Conservation (phyloP, 108 stramenopile genomes). For the Cyclotella choctawhatcheeana region DNA sequence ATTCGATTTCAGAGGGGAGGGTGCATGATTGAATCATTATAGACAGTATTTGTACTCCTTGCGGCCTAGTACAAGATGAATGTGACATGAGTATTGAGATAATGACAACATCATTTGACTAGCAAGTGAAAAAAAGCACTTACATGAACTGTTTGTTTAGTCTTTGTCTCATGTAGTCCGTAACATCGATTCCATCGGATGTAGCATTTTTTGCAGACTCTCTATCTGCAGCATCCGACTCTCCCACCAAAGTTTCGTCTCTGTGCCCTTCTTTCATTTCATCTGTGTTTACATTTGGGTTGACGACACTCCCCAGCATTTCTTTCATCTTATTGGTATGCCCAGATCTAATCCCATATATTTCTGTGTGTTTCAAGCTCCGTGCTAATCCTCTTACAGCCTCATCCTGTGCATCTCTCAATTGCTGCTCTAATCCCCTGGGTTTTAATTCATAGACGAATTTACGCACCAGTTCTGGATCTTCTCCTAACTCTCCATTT, state of each 20-base stretch:
- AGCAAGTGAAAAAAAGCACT: constrained; percentile 12
- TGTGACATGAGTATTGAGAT: not conserved
- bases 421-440: constrained; percentile 60
- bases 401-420: constrained; percentile 53
- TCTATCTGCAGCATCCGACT: constrained; percentile 12
- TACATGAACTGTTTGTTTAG: constrained; percentile 56
- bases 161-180: constrained; percentile 40
- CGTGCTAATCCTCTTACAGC: constrained; percentile 49
- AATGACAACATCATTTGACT: no score
- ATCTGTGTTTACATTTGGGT: not conserved
- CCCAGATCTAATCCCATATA: constrained; percentile 52
- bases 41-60: constrained; percentile 34
- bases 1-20: constrained; percentile 49
- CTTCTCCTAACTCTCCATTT: constrained; percentile 41
- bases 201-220: constrained; percentile 10
- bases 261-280: not conserved
- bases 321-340: constrained; percentile 14
- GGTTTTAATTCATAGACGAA: constrained; percentile 58
- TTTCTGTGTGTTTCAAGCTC: constrained; percentile 55
- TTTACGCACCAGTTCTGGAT: constrained; percentile 50
- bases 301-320: constrained; percentile 2
- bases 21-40: constrained; percentile 58
- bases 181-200: constrained; percentile 18
- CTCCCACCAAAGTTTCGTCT: constrained; percentile 25
- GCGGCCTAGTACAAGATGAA: constrained; percentile 20